Evolutionary conservation across 2,329 filamentous ascomycete genomes (phyloP), one percentile per base, ranked within the genome.

Genomic region (Aspergillus pseudoviridinutans): DNA sequence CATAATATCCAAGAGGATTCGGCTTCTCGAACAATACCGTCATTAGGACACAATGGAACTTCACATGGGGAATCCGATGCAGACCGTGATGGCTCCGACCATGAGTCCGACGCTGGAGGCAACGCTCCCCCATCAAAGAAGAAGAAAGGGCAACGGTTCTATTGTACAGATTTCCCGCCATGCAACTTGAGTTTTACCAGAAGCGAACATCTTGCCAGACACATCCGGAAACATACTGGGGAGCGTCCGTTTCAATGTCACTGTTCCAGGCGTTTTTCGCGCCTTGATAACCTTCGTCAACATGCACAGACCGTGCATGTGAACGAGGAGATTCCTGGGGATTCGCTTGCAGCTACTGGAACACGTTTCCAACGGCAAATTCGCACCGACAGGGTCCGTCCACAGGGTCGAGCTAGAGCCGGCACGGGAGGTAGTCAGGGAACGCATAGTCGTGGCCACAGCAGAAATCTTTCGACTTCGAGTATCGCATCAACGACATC

Each of bases 191-290:
- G 92, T 74, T 99, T 99, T 71, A 97, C 94, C 0, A 82, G 94
- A 61, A 97, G 93, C 70, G 94, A 99, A 73, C 94, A 99, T 79
- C 76, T 99, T 59, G 93, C 93, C 17, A 85, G 94, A 53, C 94
- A 99, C 70, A 97, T 99, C 66, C 86, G 92, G 88, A 97, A 97
- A 84, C 94, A 99, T 70, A 99, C 94, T 0, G 94, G 94, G 54
- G 94, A 99, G 78, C 87, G 94, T 28, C 94, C 94, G 0, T 99
- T 97, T 68, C 90, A 95, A 74, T 99, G 94, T 66, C 94, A 97
- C 74, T 99, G 94, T 75, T 91, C 89, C 2, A 86, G 94, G 52
- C 86, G 92, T 55, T 99, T 99, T 73, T 97, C 94, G 9, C 86
- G 93, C 51, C 83, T 97, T 49, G 93, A 99, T 74, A 99, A 99